Evolutionary conservation across 805 yeast genomes (phyloP).

Genomic region (Jamesozyma piceae): DNA sequence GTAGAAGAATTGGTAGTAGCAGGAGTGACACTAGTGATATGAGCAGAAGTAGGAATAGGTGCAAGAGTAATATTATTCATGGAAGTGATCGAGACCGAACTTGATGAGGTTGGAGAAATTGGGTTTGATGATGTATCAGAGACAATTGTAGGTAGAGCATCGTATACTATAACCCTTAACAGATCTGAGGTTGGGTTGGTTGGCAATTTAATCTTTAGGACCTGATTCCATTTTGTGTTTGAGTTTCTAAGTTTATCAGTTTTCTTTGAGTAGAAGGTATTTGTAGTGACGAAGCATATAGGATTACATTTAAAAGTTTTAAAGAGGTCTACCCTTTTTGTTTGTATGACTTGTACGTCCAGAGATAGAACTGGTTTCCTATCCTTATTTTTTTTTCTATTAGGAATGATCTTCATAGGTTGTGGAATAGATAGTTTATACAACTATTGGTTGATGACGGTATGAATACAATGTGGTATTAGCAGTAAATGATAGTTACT

Average conservation of each 20-base stretch:
- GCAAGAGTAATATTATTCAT: neutral
- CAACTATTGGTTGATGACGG: too few relatives aligned
- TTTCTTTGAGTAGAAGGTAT: constrained; percentile 16
- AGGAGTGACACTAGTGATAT: too few relatives aligned
- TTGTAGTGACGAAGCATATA: constrained; percentile 23
- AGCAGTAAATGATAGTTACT: too few relatives aligned
- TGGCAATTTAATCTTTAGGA: constrained; percentile 23
- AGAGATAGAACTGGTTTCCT: constrained; percentile 12
- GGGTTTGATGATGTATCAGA: constrained; percentile 1
- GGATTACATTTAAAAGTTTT: constrained; percentile 24
- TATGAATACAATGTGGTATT: too few relatives aligned
- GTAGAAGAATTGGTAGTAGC: neutral
- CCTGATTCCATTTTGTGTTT: constrained; percentile 21
- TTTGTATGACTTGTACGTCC: constrained; percentile 17
- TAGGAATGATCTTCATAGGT: constrained; percentile 14
- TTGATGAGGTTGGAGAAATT: neutral
- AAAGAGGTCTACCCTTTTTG: constrained; percentile 18
- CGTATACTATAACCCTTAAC: constrained; percentile 25
- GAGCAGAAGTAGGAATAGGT: neutral
- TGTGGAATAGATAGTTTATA: too few relatives aligned
- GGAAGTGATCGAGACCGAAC: neutral
- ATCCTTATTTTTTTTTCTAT: constrained; percentile 9
- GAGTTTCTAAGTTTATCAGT: constrained; percentile 19
- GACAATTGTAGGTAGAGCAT: constrained; percentile 13
- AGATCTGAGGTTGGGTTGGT: constrained; percentile 20